Conservation (phyloP, 2,329 filamentous ascomycete genomes). For the Colletotrichum karsti region DNA sequence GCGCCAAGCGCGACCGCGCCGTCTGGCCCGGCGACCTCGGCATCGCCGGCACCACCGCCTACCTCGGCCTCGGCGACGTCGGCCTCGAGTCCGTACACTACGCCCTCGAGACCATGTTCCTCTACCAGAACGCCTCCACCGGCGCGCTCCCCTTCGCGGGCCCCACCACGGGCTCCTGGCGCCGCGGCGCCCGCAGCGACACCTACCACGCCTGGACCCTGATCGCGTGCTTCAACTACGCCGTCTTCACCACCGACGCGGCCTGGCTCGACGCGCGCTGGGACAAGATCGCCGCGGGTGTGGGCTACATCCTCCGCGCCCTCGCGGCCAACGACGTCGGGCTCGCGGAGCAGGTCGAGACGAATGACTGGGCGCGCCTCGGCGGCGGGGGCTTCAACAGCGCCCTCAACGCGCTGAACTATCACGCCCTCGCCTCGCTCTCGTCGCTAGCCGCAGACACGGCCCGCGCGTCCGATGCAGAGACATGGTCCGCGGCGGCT, state of each 20-base stretch:
- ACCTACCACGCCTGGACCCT: constrained; percentile 53
- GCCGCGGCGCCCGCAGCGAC: constrained; percentile 30
- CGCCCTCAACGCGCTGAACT: constrained; percentile 41
- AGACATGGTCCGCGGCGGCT: constrained; percentile 18
- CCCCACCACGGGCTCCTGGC: constrained; percentile 31
- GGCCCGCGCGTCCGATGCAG: constrained; percentile 5
- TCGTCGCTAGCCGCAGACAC: constrained; percentile 30
- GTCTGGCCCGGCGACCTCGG: constrained; percentile 68
- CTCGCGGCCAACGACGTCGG: constrained; percentile 28
- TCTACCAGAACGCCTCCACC: constrained; percentile 39
- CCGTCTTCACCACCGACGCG: constrained; percentile 54
- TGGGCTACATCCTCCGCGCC: constrained; percentile 23
- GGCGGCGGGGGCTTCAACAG: constrained; percentile 39
- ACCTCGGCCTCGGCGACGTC: constrained; percentile 58
- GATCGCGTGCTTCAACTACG: constrained; percentile 60
- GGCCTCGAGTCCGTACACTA: constrained; percentile 54
- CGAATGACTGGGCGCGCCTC: constrained; percentile 41
- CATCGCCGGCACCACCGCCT: constrained; percentile 58
- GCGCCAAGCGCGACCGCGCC: constrained; percentile 62
- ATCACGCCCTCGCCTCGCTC: constrained; percentile 36
- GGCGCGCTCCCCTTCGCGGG: constrained; percentile 34
- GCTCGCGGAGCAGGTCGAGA: constrained; percentile 28
- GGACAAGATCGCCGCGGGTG: constrained; percentile 48
- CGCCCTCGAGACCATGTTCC: constrained; percentile 52
- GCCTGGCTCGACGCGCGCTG: constrained; percentile 51